Base-by-base conservation (phyloP, 2,329 filamentous ascomycete genomes). In the Hypoxylon sp. region DNA sequence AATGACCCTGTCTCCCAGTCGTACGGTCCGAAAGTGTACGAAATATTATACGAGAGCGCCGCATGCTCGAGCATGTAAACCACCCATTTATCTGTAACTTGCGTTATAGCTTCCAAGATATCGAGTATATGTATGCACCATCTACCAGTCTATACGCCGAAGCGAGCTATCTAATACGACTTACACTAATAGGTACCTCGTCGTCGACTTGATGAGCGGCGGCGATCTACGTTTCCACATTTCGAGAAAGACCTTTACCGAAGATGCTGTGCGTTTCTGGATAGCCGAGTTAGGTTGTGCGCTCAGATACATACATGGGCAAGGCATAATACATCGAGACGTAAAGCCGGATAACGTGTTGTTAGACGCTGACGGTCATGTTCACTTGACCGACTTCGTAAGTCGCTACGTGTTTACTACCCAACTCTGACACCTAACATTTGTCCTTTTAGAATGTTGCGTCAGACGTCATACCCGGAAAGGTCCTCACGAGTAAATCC, bases 31-130 rank as follows among this genome's bases (percentile, higher is more conserved):
- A 98, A 81, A 98, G 95, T 79, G 96, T 98, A 68, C 92, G 95
- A 76, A 99, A 99, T 80, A 99, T 99, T 74, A 96, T 99, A 78
- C 91, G 96, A 75, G 96, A 99, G 85, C 89, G 96, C 71, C 91
- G 95, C 79, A 99, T 99, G 96, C 88, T 99, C 77, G 94, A 99
- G 83, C 94, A 98, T 80, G 88, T 99, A 75, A 98, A 97, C 79
- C 96, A 99, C 78, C 94, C 95, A 27, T 99, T 98, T 80, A 92
- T 99, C 74, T 98, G 95, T 85, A 99, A 99, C 81, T 84, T 99
- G 85, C 92, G 96, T 76, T 99, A 98, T 83, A 98, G 94, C 82
- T 99, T 99, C 79, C 96, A 99, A 82, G 96, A 99, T 81, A 94
- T 98, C 75, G 96, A 99, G 81, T 99, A 99, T 82, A 92, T 99